Percentiles rank a stretch among this genome's conserved stretches.
phyloP scores from a whole-genome alignment of 1,284 basidiomycete species.

The Wolfiporia cocos region DNA sequence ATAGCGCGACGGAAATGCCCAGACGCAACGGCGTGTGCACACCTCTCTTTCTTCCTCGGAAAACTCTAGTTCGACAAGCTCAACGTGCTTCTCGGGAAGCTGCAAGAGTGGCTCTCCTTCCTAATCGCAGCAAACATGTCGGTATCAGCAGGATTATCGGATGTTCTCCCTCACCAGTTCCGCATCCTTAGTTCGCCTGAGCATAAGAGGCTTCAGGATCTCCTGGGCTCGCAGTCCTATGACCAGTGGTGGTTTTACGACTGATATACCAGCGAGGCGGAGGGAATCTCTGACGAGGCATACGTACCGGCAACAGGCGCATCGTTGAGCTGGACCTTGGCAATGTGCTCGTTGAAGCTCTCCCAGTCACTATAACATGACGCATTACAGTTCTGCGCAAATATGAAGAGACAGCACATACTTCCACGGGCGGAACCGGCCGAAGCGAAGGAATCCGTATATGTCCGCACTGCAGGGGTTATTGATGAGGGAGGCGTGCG shows the following conservation, averaged over 20 bases:
- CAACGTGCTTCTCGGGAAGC: conserved; percentile 54
- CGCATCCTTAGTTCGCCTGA: conserved; percentile 59
- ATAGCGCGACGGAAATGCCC: neutral
- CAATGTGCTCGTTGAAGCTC: conserved; percentile 51
- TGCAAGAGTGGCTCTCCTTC: conserved; percentile 54
- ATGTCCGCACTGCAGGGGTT: conserved; percentile 46
- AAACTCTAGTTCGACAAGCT: conserved; percentile 51
- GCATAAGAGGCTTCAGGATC: conserved; percentile 50
- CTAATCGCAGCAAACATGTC: no score
- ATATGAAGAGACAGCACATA: conserved; percentile 7
- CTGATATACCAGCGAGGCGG: no score
- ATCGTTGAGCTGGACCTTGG: conserved; percentile 45
- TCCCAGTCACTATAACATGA: conserved; percentile 40
- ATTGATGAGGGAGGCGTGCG: neutral
- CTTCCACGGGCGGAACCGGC: conserved; percentile 62
- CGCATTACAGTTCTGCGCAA: neutral
- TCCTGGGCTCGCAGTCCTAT: conserved; percentile 46
- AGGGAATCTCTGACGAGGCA: no score
- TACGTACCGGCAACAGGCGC: conserved; percentile 47
- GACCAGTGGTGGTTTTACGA: no score
- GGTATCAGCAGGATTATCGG: no score
- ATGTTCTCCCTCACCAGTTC: conserved; percentile 33
- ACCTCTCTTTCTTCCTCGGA: conserved; percentile 59
- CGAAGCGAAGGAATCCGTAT: conserved; percentile 63
- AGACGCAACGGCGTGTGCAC: conserved; percentile 9